Evolutionary conservation across 495 filamentous ascomycete species (phyloP).

Genomic region (Penicillium pancosmium): DNA sequence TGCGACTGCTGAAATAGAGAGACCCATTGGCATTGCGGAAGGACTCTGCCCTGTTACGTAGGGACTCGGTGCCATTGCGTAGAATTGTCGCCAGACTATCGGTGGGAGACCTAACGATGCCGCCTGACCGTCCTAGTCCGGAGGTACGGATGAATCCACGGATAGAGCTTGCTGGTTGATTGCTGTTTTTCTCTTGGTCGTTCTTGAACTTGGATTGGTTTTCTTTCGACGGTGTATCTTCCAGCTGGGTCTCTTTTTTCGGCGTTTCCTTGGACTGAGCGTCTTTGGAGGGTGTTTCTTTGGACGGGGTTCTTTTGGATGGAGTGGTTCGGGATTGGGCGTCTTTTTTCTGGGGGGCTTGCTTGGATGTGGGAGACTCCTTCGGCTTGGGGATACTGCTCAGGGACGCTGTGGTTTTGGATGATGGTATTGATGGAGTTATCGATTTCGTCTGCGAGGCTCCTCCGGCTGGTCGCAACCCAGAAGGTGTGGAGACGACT

Average conservation of each 20-base stretch:
- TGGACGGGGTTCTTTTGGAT: not conserved
- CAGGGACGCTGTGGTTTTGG: conserved; percentile 16
- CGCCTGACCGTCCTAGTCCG: conserved; percentile 32
- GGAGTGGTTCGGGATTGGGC: not conserved
- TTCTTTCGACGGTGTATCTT: not conserved
- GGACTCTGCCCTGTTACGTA: conserved; percentile 27
- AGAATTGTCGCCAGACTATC: conserved; percentile 30
- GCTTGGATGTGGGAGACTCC: conserved; percentile 13
- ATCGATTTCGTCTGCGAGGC: conserved; percentile 32
- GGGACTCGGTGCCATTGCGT: conserved; percentile 29
- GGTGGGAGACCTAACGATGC: conserved; percentile 34
- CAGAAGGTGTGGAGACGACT: conserved; percentile 35
- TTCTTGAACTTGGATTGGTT: conserved; percentile 3
- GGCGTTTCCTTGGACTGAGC: conserved; percentile 1
- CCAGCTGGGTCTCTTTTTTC: not conserved
- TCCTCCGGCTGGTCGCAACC: conserved; percentile 32
- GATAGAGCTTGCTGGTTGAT: conserved; percentile 30
- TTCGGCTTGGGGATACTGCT: conserved; percentile 15
- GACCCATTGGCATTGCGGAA: conserved; percentile 24
- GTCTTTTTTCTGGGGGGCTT: conserved; percentile 3
- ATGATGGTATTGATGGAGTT: conserved; percentile 23
- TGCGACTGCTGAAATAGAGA: conserved; percentile 16
- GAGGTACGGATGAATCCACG: conserved; percentile 49
- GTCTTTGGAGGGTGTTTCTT: conserved; percentile 9
- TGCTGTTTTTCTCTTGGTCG: conserved; percentile 12